Conservation (phyloP, 2,329 filamentous ascomycete genomes). For the Tetracladium maxilliforme region DNA sequence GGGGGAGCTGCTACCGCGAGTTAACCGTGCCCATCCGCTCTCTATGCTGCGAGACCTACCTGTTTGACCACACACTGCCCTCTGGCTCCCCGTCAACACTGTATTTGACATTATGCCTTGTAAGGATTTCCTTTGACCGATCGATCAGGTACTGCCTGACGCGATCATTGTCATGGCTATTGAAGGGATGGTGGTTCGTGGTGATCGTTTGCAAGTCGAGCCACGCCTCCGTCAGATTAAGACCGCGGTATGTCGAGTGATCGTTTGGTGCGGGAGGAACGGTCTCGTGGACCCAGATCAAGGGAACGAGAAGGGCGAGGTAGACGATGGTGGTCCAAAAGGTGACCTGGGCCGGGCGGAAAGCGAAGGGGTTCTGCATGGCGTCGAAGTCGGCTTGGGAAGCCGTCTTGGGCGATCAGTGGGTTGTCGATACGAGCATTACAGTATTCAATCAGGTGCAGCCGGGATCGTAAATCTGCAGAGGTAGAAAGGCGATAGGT, state of each 20-base stretch:
- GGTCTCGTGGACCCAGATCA: conserved; percentile 60
- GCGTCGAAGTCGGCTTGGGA: too few relatives aligned
- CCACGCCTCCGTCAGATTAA: conserved; percentile 82
- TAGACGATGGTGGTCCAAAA: conserved; percentile 67
- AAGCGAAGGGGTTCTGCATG: conserved; percentile 51
- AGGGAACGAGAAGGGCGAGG: conserved; percentile 57
- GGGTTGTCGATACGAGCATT: too few relatives aligned
- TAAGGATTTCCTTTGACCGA: conserved; percentile 56
- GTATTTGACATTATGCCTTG: conserved; percentile 39
- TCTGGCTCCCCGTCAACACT: conserved; percentile 20
- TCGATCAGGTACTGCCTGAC: conserved; percentile 63
- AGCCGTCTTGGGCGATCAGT: too few relatives aligned
- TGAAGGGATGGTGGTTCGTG: conserved; percentile 71
- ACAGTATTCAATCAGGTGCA: too few relatives aligned
- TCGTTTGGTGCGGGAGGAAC: conserved; percentile 52
- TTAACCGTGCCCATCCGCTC: too few relatives aligned
- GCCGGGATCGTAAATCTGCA: too few relatives aligned
- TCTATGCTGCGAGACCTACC: conserved; percentile 1
- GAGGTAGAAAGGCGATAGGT: too few relatives aligned
- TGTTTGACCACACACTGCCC: conserved; percentile 7
- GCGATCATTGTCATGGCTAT: conserved; percentile 68
- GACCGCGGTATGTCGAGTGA: conserved; percentile 38
- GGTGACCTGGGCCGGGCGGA: conserved; percentile 68
- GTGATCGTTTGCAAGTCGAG: conserved; percentile 65
- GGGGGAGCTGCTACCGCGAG: conserved; percentile 3